Conservation (phyloP, 83 land plant genomes). For the Picea abies region DNA sequence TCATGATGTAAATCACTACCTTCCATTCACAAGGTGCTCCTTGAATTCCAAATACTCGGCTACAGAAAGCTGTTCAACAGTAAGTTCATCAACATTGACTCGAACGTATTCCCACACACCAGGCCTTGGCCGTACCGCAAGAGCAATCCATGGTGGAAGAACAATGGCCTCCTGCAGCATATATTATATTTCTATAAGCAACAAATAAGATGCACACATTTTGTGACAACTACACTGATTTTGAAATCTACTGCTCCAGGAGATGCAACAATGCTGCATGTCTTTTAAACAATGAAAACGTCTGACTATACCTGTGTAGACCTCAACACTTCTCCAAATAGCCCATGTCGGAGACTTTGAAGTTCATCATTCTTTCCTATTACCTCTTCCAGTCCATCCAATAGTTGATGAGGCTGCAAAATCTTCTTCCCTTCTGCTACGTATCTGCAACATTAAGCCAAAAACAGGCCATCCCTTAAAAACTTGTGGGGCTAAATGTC, state of each 20-base stretch:
- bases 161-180: constrained; percentile 77
- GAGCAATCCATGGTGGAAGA: constrained; percentile 79
- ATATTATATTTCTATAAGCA: too few relatives aligned
- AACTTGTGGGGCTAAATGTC: too few relatives aligned
- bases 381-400: constrained; percentile 24
- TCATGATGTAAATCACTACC: too few relatives aligned
- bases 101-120: constrained; percentile 92
- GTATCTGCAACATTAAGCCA: constrained; percentile 35
- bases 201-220: too few relatives aligned
- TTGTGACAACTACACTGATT: too few relatives aligned
- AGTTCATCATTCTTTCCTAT: constrained; percentile 15
- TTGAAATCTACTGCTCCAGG: too few relatives aligned
- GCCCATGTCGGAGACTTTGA: constrained; percentile 26
- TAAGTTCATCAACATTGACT: constrained; percentile 84
- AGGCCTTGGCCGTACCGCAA: constrained; percentile 87
- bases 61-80: constrained; percentile 67
- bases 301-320: constrained; percentile 38
- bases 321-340: constrained; percentile 34
- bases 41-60: constrained; percentile 79
- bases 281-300: too few relatives aligned
- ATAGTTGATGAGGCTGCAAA: constrained; percentile 58
- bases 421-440: constrained; percentile 63
- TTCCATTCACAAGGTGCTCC: constrained; percentile 66
- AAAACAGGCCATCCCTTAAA: too few relatives aligned
- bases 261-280: too few relatives aligned